These are phyloP conservation scores for Paecilomyces niveus DNA, from an alignment of 2,329 filamentous ascomycete genomes.

Conservation along the genomic window DNA sequence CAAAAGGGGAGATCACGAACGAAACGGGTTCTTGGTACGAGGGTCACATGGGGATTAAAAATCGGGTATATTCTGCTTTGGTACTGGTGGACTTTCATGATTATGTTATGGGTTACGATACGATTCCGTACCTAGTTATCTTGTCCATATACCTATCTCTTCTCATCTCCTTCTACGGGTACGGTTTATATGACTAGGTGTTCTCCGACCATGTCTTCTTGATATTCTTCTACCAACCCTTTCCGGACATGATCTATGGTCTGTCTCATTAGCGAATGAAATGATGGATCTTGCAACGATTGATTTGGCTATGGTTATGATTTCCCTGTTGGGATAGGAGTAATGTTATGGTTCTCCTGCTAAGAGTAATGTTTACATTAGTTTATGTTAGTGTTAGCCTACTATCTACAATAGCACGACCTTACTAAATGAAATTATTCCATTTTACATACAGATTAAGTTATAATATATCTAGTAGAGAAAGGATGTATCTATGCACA, in stretches of 20 bases:
- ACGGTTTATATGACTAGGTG: background rate
- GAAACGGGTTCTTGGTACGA: background rate
- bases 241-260: too few relatives aligned
- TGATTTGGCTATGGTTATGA: too few relatives aligned
- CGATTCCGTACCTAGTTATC: background rate
- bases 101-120: background rate
- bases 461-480: background rate
- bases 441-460: constrained; percentile 3
- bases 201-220: too few relatives aligned
- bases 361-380: too few relatives aligned
- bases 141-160: background rate
- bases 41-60: background rate
- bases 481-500: background rate
- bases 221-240: too few relatives aligned
- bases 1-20: background rate
- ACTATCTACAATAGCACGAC: too few relatives aligned
- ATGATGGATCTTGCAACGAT: too few relatives aligned
- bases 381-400: too few relatives aligned
- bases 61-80: background rate
- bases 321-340: too few relatives aligned
- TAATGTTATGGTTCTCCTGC: too few relatives aligned
- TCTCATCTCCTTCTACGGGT: background rate
- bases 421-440: background rate
- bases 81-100: background rate
- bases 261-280: too few relatives aligned